Conservation (phyloP, 129 eudicot genomes). For the Helichrysum umbraculigerum region DNA sequence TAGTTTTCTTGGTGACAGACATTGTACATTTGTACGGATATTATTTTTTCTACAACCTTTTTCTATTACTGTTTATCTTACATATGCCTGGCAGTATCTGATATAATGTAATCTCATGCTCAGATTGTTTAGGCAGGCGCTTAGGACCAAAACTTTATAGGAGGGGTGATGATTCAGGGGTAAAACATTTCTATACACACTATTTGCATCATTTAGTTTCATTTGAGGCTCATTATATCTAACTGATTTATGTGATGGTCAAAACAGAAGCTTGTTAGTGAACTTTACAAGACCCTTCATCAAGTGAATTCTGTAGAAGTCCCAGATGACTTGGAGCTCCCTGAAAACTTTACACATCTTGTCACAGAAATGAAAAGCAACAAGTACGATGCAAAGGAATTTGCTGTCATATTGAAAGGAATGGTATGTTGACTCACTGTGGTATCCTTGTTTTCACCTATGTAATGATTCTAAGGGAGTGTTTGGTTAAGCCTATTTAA, state of each 20-base stretch:
- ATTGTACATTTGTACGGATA: neutral
- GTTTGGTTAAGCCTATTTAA: neutral
- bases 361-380: conserved; percentile 81
- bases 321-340: conserved; percentile 74
- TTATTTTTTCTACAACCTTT: neutral
- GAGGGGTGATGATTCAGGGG: conserved; percentile 87
- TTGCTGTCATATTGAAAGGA: conserved; percentile 81
- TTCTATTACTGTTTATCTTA: neutral
- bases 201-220: neutral
- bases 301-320: conserved; percentile 81
- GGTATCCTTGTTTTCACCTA: conserved; percentile 5
- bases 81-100: neutral
- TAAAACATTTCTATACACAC: conserved; percentile 34
- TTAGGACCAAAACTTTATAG: conserved; percentile 95
- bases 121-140: conserved; percentile 99
- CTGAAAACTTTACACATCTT: conserved; percentile 76
- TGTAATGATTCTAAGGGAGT: neutral
- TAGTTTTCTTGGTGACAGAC: neutral
- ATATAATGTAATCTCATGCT: conserved; percentile 19
- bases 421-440: conserved; percentile 63
- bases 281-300: conserved; percentile 70
- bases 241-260: conserved; percentile 19
- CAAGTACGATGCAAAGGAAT: conserved; percentile 72
- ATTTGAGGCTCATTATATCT: neutral
- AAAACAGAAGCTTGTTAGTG: conserved; percentile 80